A percentile compares a stretch with the other conserved stretches of the same genome.
These are phyloP conservation scores for Suillus lakei DNA, from an alignment of 768 basidiomycete genomes.

Conservation along the genomic window DNA sequence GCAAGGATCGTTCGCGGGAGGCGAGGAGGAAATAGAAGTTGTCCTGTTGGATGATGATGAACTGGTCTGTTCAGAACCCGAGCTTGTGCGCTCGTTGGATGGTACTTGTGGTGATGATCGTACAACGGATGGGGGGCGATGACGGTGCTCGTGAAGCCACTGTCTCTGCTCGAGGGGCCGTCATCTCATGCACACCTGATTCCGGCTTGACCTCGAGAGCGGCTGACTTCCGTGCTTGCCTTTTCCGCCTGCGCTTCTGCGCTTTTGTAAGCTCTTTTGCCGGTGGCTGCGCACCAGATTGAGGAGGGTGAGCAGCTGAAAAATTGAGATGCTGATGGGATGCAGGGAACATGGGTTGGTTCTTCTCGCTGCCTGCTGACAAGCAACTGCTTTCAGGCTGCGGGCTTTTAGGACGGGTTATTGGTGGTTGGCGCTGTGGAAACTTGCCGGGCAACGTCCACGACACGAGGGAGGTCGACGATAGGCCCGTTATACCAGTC, in stretches of 20 bases:
- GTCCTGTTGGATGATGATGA: neutral
- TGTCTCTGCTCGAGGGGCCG: neutral
- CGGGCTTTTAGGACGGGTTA: too few species aligned
- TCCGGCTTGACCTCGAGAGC: neutral
- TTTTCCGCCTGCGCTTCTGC: conserved; percentile 3
- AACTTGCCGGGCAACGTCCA: conserved; percentile 16
- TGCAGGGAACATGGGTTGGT: neutral
- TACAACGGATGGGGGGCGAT: neutral
- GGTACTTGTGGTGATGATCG: neutral
- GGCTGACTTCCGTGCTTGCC: neutral
- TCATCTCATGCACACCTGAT: neutral
- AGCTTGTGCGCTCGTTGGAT: neutral
- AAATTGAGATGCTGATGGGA: neutral
- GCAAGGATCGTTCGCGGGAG: neutral
- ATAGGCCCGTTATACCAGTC: conserved; percentile 32
- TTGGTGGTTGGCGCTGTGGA: neutral
- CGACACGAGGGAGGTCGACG: conserved; percentile 14
- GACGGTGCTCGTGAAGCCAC: neutral
- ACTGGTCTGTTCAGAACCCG: neutral
- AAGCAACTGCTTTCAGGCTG: neutral
- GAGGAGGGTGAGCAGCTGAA: neutral
- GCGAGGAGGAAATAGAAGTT: neutral
- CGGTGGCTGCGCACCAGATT: too few species aligned
- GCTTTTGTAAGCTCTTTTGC: neutral
- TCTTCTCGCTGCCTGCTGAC: neutral